Conservation (phyloP, 306 rosid genomes). For the Prunus persica region DNA sequence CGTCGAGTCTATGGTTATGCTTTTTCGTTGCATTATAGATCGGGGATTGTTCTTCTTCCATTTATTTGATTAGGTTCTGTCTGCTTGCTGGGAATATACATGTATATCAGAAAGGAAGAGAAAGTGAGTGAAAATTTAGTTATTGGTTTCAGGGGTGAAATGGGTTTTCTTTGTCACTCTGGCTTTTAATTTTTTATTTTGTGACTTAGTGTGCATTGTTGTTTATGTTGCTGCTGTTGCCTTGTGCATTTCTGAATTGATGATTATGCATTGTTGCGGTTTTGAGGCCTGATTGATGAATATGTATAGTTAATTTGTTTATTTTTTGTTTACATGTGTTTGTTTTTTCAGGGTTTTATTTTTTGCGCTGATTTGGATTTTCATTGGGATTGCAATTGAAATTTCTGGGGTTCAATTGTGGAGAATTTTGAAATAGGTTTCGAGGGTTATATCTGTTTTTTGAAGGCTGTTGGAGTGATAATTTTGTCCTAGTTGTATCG, state of each 20-base stretch:
- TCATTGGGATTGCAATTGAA: neutral
- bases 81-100: neutral
- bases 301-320: neutral
- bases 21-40: neutral
- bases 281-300: neutral
- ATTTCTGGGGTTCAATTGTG: constrained; percentile 1
- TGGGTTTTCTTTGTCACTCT: neutral
- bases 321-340: neutral
- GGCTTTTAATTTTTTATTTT: neutral
- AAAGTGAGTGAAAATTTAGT: neutral
- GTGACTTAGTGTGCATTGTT: constrained; percentile 13
- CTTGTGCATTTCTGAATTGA: neutral
- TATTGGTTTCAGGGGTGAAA: neutral
- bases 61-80: neutral
- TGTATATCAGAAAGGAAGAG: neutral
- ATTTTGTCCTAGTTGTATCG: constrained; percentile 30
- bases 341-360: constrained; percentile 6
- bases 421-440: neutral
- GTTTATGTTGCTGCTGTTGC: constrained; percentile 2
- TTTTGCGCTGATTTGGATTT: neutral
- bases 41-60: neutral
- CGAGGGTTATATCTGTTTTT: neutral
- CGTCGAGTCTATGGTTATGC: neutral
- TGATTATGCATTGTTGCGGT: neutral
- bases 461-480: constrained; percentile 11